These are phyloP conservation scores for Metarhizium humberi DNA, from an alignment of 2,329 filamentous ascomycete species.

Conservation along the genomic window DNA sequence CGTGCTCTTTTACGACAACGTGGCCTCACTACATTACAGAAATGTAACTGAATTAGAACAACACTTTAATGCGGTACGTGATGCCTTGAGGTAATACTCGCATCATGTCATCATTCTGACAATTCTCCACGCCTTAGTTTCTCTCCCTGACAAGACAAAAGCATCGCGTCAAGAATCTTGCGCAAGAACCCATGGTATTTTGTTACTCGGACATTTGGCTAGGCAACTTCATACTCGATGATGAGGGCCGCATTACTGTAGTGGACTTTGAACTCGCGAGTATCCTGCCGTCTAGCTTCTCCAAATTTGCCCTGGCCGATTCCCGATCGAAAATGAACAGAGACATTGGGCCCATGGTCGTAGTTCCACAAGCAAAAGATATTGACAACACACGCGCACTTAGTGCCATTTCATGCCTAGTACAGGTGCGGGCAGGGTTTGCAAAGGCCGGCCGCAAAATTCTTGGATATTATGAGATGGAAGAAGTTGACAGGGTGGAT, in stretches of 20 bases:
- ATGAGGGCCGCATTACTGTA: slow-evolving; percentile 5
- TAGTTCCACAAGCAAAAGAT: slow-evolving; percentile 5
- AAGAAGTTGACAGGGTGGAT: background rate
- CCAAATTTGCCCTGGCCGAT: slow-evolving; percentile 1
- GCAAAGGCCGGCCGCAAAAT: background rate
- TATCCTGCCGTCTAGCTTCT: slow-evolving; percentile 12
- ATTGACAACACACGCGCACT: slow-evolving; percentile 6
- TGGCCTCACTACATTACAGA: slow-evolving; percentile 10
- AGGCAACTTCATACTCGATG: slow-evolving; percentile 12
- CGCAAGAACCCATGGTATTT: slow-evolving; percentile 12
- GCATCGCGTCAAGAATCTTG: slow-evolving; percentile 4
- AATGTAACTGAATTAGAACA: slow-evolving; percentile 10
- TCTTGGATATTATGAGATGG: background rate
- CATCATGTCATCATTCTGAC: too few relatives aligned
- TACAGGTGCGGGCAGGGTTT: background rate
- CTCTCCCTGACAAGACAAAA: slow-evolving; percentile 6
- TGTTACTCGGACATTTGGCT: slow-evolving; percentile 10
- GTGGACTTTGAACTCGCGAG: slow-evolving; percentile 10
- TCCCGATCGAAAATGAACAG: background rate
- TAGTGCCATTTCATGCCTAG: background rate
- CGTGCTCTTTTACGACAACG: slow-evolving; percentile 5
- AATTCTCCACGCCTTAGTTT: background rate
- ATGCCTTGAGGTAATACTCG: background rate
- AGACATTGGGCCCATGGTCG: slow-evolving; percentile 5
- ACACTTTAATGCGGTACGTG: slow-evolving; percentile 11